A percentile compares a stretch with the other conserved stretches of the same genome.
Conservation (phyloP, 1,139 yeast genomes). For the Kurtzmaniella quercitrusa region DNA sequence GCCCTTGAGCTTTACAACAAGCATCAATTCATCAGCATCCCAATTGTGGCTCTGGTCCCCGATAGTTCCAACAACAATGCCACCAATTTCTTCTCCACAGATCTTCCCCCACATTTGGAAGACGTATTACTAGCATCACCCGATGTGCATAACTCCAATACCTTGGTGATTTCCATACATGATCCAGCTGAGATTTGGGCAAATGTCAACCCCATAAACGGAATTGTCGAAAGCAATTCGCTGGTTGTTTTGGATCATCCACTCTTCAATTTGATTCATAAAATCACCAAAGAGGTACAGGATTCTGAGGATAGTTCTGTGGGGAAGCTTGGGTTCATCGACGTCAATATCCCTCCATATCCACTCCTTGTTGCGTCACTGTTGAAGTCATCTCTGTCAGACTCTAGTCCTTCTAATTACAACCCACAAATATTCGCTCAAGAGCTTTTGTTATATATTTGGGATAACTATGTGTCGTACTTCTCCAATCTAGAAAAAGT, state of each 20-base stretch:
- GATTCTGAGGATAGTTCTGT: slow-evolving; percentile 49
- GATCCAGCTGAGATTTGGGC: slow-evolving; percentile 97
- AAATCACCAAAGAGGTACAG: slow-evolving; percentile 25
- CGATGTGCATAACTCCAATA: slow-evolving; percentile 58
- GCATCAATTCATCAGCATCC: slow-evolving; percentile 63
- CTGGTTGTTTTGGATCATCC: slow-evolving; percentile 58
- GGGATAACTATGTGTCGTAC: slow-evolving; percentile 88
- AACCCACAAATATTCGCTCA: slow-evolving; percentile 68
- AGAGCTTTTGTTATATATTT: slow-evolving; percentile 70
- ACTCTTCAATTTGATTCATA: slow-evolving; percentile 32
- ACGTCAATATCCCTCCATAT: slow-evolving; percentile 68
- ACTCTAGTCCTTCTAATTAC: slow-evolving; percentile 27
- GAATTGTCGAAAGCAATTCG: slow-evolving; percentile 68
- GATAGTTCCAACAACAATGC: slow-evolving; percentile 20
- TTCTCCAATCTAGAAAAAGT: slow-evolving; percentile 64
- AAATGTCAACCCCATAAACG: slow-evolving; percentile 72
- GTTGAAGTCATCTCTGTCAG: slow-evolving; percentile 10
- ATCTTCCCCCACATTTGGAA: slow-evolving; percentile 47
- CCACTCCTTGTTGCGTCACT: slow-evolving; percentile 25
- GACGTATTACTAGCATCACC: slow-evolving; percentile 78
- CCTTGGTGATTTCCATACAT: slow-evolving; percentile 70
- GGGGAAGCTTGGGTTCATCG: slow-evolving; percentile 73
- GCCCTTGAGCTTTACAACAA: slow-evolving; percentile 50
- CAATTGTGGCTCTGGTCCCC: slow-evolving; percentile 39
- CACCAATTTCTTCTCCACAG: slow-evolving; percentile 30